Conservation (phyloP, 2,329 filamentous ascomycete genomes). For the Hirsutella rhossiliensis region DNA sequence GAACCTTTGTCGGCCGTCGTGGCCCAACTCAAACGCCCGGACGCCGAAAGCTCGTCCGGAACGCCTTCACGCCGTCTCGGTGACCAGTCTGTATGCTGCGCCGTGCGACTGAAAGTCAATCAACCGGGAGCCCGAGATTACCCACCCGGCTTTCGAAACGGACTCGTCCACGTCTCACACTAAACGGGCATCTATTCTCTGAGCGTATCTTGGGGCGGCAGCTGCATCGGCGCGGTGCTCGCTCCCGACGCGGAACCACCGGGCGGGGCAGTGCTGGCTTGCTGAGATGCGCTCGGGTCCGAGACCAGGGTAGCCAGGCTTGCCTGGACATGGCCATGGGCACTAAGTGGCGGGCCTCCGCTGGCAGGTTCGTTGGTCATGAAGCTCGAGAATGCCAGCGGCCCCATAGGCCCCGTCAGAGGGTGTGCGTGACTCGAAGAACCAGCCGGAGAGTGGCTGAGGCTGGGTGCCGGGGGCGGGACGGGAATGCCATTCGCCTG, state of each 20-base stretch:
- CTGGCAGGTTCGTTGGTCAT: conserved; percentile 15
- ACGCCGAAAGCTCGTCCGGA: too few species aligned
- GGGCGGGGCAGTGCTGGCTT: conserved; percentile 11
- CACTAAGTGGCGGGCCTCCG: conserved; percentile 7
- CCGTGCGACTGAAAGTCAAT: too few species aligned
- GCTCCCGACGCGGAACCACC: conserved; percentile 16
- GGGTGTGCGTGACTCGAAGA: conserved; percentile 7
- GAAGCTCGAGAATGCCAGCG: conserved; percentile 13
- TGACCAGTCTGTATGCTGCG: too few species aligned
- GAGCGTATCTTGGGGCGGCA: conserved; percentile 5
- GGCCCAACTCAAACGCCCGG: too few species aligned
- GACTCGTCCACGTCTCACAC: not conserved
- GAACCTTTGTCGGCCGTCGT: not conserved
- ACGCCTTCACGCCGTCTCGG: too few species aligned
- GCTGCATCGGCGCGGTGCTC: conserved; percentile 24
- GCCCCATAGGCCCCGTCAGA: not conserved
- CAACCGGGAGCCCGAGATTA: not conserved
- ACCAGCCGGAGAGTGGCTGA: conserved; percentile 11
- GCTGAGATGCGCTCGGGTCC: conserved; percentile 8
- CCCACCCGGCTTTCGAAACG: not conserved
- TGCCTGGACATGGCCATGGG: conserved; percentile 12
- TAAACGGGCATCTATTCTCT: not conserved
- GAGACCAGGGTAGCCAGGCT: conserved; percentile 16
- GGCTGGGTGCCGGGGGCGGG: conserved; percentile 14
- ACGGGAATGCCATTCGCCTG: conserved; percentile 13